Conservation (phyloP, 129 eudicot species). For the Pittosporum tobira region DNA sequence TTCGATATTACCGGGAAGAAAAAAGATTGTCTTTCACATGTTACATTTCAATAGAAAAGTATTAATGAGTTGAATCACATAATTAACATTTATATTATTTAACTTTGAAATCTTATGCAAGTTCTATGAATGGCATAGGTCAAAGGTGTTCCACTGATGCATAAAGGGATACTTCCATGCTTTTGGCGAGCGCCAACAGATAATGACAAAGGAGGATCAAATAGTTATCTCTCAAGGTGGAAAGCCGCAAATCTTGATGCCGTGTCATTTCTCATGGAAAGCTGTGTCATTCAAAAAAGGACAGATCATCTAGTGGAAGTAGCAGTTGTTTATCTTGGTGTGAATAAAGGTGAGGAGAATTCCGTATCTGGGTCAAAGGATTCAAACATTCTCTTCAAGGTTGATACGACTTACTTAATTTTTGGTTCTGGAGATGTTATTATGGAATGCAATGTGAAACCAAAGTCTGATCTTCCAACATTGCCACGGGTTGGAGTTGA, state of each 20-base stretch:
- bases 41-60: neutral
- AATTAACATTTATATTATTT: too few species aligned
- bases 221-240: constrained; percentile 69
- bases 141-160: constrained; percentile 58
- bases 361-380: constrained; percentile 12
- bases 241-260: constrained; percentile 59
- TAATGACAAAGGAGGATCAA: constrained; percentile 85
- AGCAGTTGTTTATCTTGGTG: constrained; percentile 30
- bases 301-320: constrained; percentile 54
- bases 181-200: constrained; percentile 97
- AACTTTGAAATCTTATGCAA: neutral
- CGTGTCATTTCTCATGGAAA: constrained; percentile 37
- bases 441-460: constrained; percentile 49
- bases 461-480: constrained; percentile 69
- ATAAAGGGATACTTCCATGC: constrained; percentile 70
- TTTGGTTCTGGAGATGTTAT: constrained; percentile 79
- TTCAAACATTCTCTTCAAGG: constrained; percentile 35
- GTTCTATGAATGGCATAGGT: constrained; percentile 41
- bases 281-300: constrained; percentile 30
- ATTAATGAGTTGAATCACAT: too few species aligned
- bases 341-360: constrained; percentile 15
- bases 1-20: neutral
- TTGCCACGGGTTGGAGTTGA: constrained; percentile 91
- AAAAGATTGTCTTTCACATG: neutral
- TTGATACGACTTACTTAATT: constrained; percentile 43